These are phyloP conservation scores for Citeromyces siamensis DNA, from an alignment of 1,139 yeast genomes.

Conservation along the genomic window DNA sequence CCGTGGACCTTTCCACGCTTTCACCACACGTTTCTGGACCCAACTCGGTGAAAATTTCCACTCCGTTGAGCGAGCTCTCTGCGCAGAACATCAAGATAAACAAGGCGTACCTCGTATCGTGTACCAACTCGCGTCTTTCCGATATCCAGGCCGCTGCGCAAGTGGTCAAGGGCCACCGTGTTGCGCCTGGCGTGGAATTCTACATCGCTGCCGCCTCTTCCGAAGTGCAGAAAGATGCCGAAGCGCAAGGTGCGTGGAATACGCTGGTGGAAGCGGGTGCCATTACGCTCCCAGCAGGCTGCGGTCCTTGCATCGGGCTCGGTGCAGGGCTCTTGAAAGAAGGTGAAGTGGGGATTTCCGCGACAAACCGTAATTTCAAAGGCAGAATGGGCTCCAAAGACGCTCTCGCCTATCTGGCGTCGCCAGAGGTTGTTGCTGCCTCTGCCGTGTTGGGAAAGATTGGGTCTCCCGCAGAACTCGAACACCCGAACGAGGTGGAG, in stretches of 20 bases:
- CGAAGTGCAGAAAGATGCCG: constrained; percentile 87
- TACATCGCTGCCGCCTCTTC: constrained; percentile 97
- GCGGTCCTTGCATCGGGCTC: constrained; percentile 98
- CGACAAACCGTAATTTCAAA: constrained; percentile 95
- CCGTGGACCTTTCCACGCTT: constrained; percentile 68
- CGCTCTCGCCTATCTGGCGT: constrained; percentile 90
- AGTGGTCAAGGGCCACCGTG: constrained; percentile 65
- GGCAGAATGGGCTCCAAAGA: constrained; percentile 99
- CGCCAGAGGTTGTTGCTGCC: constrained; percentile 98
- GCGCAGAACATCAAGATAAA: constrained; percentile 63
- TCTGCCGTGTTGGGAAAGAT: constrained; percentile 90
- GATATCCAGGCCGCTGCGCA: constrained; percentile 94
- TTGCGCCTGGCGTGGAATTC: constrained; percentile 84
- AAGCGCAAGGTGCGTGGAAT: constrained; percentile 85
- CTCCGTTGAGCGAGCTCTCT: constrained; percentile 64
- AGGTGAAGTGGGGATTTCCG: constrained; percentile 97
- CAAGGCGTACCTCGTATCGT: constrained; percentile 95
- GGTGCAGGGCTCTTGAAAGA: constrained; percentile 90
- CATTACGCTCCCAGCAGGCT: constrained; percentile 91
- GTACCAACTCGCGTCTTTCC: constrained; percentile 89
- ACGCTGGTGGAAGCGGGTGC: constrained; percentile 87
- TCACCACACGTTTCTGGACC: constrained; percentile 96
- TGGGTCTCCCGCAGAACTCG: constrained; percentile 82
- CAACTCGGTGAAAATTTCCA: constrained; percentile 87
- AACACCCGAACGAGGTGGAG: constrained; percentile 36